Conservation (phyloP, 129 eudicot genomes). For the Arctium lappa region DNA sequence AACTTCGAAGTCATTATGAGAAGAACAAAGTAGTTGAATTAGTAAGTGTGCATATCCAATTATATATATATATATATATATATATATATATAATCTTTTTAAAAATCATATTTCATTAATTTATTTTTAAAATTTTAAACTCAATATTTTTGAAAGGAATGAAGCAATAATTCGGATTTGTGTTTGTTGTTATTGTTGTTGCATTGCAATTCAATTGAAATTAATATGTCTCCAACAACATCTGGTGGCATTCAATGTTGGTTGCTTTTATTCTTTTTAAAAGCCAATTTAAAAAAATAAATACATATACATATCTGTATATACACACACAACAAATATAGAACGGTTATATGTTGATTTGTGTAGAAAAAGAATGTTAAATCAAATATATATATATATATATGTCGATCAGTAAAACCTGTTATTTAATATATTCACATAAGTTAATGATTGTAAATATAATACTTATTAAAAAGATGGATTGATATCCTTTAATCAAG, state of each 20-base stretch:
- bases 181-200: neutral
- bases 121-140: neutral
- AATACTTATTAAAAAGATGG: no score
- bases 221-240: constrained; percentile 39
- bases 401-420: neutral
- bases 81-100: neutral
- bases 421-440: no score
- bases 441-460: no score
- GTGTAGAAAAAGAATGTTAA: no score
- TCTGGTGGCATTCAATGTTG: constrained; percentile 37
- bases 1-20: constrained; percentile 20
- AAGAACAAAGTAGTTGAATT: constrained; percentile 29
- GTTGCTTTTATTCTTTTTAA: neutral
- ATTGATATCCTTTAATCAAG: neutral
- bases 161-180: constrained; percentile 3
- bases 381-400: no score
- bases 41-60: constrained; percentile 3
- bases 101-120: neutral
- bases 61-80: no score
- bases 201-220: constrained; percentile 12
- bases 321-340: no score
- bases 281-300: neutral
- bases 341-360: no score
- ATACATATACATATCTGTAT: neutral
- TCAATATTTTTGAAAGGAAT: neutral